These are phyloP conservation scores for Colletotrichum australisinense DNA, from an alignment of 2,329 filamentous ascomycete species.

Conservation along the genomic window DNA sequence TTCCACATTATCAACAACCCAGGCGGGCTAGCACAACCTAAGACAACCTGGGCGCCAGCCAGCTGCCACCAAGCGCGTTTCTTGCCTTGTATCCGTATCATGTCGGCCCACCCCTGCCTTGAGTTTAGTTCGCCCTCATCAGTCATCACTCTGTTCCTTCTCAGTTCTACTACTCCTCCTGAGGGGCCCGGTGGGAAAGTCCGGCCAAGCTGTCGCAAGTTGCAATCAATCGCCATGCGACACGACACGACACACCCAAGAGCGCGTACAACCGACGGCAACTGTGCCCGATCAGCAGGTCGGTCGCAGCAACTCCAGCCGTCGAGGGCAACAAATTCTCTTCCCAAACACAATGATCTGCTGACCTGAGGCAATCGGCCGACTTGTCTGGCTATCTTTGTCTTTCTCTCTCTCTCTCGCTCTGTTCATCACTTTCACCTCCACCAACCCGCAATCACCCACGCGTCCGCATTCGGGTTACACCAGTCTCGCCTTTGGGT, in stretches of 20 bases:
- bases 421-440: neutral
- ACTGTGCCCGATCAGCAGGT: neutral
- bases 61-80: conserved; percentile 24
- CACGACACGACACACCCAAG: neutral
- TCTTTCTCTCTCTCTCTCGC: neutral
- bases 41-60: conserved; percentile 26
- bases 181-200: neutral
- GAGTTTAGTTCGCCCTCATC: neutral
- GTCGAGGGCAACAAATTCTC: neutral
- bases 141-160: neutral
- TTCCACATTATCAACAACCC: neutral
- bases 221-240: conserved; percentile 8
- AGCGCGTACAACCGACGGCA: neutral
- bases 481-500: neutral
- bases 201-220: conserved; percentile 18
- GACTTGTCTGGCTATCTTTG: neutral
- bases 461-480: conserved; percentile 18
- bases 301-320: neutral
- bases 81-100: conserved; percentile 1
- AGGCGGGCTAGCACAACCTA: conserved; percentile 22
- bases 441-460: neutral
- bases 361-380: neutral
- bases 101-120: conserved; percentile 19
- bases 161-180: neutral
- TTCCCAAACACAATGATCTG: conserved; percentile 5